phyloP scores from a whole-genome alignment of 495 filamentous ascomycete genomes.

The Neurospora sp. region DNA sequence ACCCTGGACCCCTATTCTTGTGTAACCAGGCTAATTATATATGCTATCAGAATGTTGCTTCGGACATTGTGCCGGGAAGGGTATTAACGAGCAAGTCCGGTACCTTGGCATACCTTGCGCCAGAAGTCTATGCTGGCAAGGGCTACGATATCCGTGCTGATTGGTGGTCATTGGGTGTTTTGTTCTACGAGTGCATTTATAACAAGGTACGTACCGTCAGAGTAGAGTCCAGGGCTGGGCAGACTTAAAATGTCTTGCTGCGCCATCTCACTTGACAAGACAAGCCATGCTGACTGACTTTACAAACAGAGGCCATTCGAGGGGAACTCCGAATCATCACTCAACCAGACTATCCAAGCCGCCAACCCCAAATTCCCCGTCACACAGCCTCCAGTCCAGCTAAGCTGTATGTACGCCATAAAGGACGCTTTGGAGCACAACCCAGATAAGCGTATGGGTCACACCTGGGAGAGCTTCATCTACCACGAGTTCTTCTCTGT shows the following conservation, averaged over 20 bases:
- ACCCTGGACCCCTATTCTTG: neutral
- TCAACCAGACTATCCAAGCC: constrained; percentile 73
- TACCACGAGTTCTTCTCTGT: constrained; percentile 80
- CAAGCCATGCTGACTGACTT: constrained; percentile 29
- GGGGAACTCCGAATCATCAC: constrained; percentile 67
- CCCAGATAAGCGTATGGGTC: constrained; percentile 68
- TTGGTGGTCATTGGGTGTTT: constrained; percentile 96
- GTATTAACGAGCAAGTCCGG: constrained; percentile 90
- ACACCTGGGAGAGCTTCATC: constrained; percentile 69
- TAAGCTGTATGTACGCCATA: constrained; percentile 78
- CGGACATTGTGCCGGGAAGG: constrained; percentile 77
- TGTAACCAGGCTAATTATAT: constrained; percentile 12
- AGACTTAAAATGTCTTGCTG: neutral
- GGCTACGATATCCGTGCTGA: constrained; percentile 85
- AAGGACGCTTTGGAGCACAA: constrained; percentile 72
- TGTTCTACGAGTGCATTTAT: constrained; percentile 98
- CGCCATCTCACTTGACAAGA: constrained; percentile 6
- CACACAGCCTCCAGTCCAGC: constrained; percentile 79
- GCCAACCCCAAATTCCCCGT: constrained; percentile 79
- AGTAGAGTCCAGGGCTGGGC: neutral
- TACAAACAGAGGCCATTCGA: constrained; percentile 69
- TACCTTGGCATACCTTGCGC: constrained; percentile 89
- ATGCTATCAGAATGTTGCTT: constrained; percentile 78
- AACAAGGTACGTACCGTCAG: constrained; percentile 62
- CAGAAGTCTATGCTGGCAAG: constrained; percentile 83